Evolutionary conservation across 768 basidiomycete species (phyloP), one percentile per base, ranked within the genome.

Genomic region (Astraeus odoratus): DNA sequence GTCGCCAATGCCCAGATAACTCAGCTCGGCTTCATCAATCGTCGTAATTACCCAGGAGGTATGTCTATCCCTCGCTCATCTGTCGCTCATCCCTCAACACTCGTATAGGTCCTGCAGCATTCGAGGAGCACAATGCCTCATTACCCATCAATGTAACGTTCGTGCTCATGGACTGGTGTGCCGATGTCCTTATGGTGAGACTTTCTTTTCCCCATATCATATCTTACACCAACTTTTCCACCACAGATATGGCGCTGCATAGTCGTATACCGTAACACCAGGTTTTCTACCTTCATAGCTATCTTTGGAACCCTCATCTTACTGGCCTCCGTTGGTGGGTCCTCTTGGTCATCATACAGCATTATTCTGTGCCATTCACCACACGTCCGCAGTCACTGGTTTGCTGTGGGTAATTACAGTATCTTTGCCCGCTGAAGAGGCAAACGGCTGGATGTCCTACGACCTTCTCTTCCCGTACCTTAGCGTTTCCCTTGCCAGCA

Each of bases 1-100:
- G 54, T 44, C 1, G 23, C 48, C 48, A 59, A 56, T 23, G 33
- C 61, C 0, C 40, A 50, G 9, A 59, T 61, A 33, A 64, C 57
- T 34, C 59, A 65, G 20, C 35, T 61, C 7, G 59, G 52, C 12
- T 64, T 65, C 47, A 56, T 64, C 42, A 52, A 59, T 22, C 16
- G 65, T 25, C 61, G 64, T 22, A 44, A 66, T 20, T 65, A 59
- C 33, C 61, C 64, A 1, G 64, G 59, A 18, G 62, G 61, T 63
- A 16, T 36, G 53, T 46, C 10, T 10, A 16, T 7, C 19, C 20
- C 8, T 20, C 3, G n/a, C 27, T 4, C 29, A 15, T 22, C 27
- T 10, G 4, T 16, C 18, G 6, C 4, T 12, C 20, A 20, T n/a
- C 8, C 24, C 19, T 23, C 24, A 24, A 18, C 7, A 25, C 18